Conservation (phyloP, 441 rosid species). For the Euphorbia corollata region DNA sequence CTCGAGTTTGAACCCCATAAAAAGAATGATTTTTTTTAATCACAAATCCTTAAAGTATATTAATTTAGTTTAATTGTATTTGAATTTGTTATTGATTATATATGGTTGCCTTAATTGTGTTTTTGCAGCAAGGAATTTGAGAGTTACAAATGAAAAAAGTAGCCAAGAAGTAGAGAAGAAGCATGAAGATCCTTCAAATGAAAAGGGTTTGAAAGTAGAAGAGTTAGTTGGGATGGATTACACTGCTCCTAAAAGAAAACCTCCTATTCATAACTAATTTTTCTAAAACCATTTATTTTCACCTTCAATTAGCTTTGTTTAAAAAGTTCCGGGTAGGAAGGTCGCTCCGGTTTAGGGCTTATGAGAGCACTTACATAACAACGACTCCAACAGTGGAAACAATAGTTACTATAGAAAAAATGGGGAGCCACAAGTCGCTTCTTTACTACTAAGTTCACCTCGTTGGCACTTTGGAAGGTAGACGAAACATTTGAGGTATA, state of each 20-base stretch:
- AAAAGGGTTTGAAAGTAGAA: conserved; percentile 21
- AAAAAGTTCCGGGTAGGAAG: no score
- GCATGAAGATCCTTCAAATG: conserved; percentile 12
- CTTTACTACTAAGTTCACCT: no score
- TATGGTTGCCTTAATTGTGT: neutral
- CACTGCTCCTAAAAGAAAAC: conserved; percentile 51
- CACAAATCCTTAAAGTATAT: no score
- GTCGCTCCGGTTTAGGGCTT: neutral
- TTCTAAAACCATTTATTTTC: neutral
- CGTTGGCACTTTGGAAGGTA: no score
- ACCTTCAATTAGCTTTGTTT: no score
- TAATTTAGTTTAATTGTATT: no score
- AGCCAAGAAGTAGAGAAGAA: conserved; percentile 22
- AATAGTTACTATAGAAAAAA: no score
- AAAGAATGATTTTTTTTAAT: no score
- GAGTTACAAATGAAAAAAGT: conserved; percentile 8
- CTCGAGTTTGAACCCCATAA: no score
- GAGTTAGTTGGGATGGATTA: conserved; percentile 45
- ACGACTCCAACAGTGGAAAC: no score
- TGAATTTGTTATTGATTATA: neutral
- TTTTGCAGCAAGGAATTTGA: conserved; percentile 38
- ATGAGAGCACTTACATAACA: no score
- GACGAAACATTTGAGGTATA: neutral
- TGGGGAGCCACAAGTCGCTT: no score
- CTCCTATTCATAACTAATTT: conserved; percentile 56